phyloP scores from a whole-genome alignment of 179 eudicot genomes.

The Beta lomatogona region DNA sequence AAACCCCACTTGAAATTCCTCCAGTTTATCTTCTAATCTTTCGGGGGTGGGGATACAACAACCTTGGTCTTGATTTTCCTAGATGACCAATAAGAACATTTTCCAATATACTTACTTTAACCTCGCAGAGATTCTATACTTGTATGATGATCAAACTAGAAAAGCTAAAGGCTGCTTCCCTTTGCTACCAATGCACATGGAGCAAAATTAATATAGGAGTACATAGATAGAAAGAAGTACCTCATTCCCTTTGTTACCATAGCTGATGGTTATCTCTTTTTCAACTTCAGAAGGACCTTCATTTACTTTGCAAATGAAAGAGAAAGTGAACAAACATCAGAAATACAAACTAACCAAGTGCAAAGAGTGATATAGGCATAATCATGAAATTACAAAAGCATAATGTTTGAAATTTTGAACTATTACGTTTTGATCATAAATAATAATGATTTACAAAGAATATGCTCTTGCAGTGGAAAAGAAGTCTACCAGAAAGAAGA shows the following conservation, averaged over 20 bases:
- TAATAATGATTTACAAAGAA: not conserved
- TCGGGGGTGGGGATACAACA: too few species aligned
- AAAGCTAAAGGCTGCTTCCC: not conserved
- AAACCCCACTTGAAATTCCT: not conserved
- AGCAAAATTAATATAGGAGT: not conserved
- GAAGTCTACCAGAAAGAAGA: slow-evolving; percentile 72
- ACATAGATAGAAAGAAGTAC: slow-evolving; percentile 36
- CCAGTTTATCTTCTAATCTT: not conserved
- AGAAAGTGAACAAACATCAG: slow-evolving; percentile 22
- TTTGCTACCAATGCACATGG: slow-evolving; percentile 6
- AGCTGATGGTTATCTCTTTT: slow-evolving; percentile 88
- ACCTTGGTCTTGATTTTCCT: not conserved
- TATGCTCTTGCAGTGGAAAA: slow-evolving; percentile 1
- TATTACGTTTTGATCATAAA: not conserved
- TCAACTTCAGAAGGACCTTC: slow-evolving; percentile 38
- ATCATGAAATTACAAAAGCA: not conserved
- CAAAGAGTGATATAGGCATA: slow-evolving; percentile 1
- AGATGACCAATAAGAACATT: not conserved
- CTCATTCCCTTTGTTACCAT: slow-evolving; percentile 99
- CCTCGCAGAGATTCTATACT: not conserved
- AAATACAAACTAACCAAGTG: slow-evolving; percentile 21
- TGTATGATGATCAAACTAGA: slow-evolving; percentile 2
- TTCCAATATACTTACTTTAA: not conserved
- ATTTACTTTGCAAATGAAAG: slow-evolving; percentile 43
- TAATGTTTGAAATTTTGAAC: too few species aligned